Conservation (phyloP, 2,329 filamentous ascomycete species). For the Stagonosporopsis chrysanthemi region DNA sequence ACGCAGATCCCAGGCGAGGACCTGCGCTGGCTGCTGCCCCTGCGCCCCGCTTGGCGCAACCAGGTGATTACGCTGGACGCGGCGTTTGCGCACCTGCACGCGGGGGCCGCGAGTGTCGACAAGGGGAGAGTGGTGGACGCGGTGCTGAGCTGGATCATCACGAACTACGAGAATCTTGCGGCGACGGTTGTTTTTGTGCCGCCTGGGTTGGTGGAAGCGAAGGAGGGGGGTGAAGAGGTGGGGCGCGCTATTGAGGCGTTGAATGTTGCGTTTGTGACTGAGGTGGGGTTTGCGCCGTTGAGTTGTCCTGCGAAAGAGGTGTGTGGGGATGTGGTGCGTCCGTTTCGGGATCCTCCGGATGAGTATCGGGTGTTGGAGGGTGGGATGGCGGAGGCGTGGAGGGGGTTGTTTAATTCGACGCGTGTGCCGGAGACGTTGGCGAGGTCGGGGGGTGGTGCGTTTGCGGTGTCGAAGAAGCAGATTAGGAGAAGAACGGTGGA, state of each 20-base stretch:
- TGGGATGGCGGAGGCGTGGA: slow-evolving; percentile 48
- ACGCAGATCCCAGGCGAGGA: slow-evolving; percentile 23
- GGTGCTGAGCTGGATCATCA: slow-evolving; percentile 36
- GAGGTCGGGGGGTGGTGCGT: slow-evolving; percentile 53
- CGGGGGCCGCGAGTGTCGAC: slow-evolving; percentile 16
- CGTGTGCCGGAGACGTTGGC: slow-evolving; percentile 53
- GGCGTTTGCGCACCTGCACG: slow-evolving; percentile 22
- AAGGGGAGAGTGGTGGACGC: slow-evolving; percentile 33
- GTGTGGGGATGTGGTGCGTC: slow-evolving; percentile 48
- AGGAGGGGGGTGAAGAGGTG: background rate
- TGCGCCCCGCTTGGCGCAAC: slow-evolving; percentile 48
- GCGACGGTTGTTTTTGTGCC: slow-evolving; percentile 30
- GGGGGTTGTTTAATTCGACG: slow-evolving; percentile 52
- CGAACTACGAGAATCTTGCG: slow-evolving; percentile 32
- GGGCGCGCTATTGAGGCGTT: slow-evolving; percentile 32
- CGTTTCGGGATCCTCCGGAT: slow-evolving; percentile 33
- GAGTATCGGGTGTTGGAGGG: slow-evolving; percentile 36
- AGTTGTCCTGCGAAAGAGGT: slow-evolving; percentile 47
- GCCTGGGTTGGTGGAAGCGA: slow-evolving; percentile 7
- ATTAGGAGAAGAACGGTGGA: slow-evolving; percentile 34
- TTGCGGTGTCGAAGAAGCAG: slow-evolving; percentile 43
- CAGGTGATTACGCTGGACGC: slow-evolving; percentile 45
- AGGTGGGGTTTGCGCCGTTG: slow-evolving; percentile 51
- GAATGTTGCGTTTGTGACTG: slow-evolving; percentile 47
- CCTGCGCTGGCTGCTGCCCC: slow-evolving; percentile 21